A percentile compares a stretch with the other conserved stretches of the same genome.
Evolutionary conservation across 2,329 filamentous ascomycete species (phyloP).

Genomic region (Mariannaea sp.): DNA sequence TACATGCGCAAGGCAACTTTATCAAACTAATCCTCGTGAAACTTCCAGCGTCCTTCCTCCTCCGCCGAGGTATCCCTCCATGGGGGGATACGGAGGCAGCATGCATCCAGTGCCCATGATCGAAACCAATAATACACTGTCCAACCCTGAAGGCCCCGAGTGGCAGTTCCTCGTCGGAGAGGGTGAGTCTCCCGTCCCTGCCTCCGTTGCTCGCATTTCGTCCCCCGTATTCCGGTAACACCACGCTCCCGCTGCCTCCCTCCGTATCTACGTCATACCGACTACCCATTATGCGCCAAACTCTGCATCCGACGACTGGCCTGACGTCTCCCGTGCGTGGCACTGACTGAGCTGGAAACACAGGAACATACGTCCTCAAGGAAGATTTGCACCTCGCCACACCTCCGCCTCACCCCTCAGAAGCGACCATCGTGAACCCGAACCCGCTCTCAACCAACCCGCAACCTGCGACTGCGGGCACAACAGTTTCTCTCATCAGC

Average conservation of each 20-base stretch:
- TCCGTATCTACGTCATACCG: not conserved
- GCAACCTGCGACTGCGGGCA: slow-evolving; percentile 81
- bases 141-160: slow-evolving; percentile 78
- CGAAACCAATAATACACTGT: slow-evolving; percentile 91
- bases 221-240: slow-evolving; percentile 7
- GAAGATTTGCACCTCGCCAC: slow-evolving; percentile 93
- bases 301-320: not conserved
- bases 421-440: slow-evolving; percentile 82
- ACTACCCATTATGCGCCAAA: not conserved
- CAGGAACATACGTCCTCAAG: slow-evolving; percentile 86
- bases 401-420: slow-evolving; percentile 92
- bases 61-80: slow-evolving; percentile 79
- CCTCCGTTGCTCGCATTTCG: not conserved
- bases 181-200: slow-evolving; percentile 56
- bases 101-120: slow-evolving; percentile 74
- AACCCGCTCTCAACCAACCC: slow-evolving; percentile 89
- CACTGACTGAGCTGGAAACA: slow-evolving; percentile 26
- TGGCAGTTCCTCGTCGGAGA: slow-evolving; percentile 93
- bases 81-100: slow-evolving; percentile 72
- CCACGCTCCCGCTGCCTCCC: slow-evolving; percentile 1
- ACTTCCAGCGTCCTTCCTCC: slow-evolving; percentile 77
- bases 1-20: slow-evolving; percentile 16
- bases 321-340: not conserved
- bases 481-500: slow-evolving; percentile 78
- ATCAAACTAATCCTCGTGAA: slow-evolving; percentile 29